phyloP scores from a whole-genome alignment of 1,284 basidiomycete species.

The Spongispora temasekensis region DNA sequence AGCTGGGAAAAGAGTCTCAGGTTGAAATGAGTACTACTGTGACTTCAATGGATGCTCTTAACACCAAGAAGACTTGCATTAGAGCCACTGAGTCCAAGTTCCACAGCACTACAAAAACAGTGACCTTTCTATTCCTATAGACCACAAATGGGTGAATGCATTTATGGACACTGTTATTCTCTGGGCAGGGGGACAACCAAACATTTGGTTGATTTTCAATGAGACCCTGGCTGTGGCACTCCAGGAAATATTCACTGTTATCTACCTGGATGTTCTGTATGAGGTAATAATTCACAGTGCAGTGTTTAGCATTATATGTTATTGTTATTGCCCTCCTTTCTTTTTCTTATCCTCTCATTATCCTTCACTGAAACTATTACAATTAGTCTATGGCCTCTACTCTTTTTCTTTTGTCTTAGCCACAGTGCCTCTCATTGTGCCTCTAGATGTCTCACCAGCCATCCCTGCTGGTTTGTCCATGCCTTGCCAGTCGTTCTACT shows the following conservation, averaged over 20 bases:
- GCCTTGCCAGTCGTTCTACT: no score
- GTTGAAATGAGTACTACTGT: background rate
- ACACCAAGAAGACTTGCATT: background rate
- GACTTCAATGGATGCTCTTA: background rate
- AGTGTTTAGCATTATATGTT: constrained; percentile 11
- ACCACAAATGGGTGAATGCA: background rate
- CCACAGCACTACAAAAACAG: background rate
- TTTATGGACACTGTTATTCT: constrained; percentile 8
- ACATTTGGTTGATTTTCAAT: constrained; percentile 12
- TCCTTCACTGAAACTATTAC: background rate
- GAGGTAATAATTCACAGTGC: background rate
- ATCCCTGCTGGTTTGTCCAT: no score
- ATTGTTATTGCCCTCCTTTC: background rate
- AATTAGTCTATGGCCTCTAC: no score
- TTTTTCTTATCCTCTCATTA: background rate
- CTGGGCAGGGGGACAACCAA: constrained; percentile 10
- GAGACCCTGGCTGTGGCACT: constrained; percentile 4
- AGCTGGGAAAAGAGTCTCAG: background rate
- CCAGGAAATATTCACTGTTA: constrained; percentile 8
- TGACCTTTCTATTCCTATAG: background rate
- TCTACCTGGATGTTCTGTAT: constrained; percentile 9
- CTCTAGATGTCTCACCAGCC: no score
- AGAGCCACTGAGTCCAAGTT: background rate
- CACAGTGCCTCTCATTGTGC: no score
- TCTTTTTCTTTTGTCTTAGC: no score